phyloP scores from a whole-genome alignment of 805 yeast genomes.

The Metschnikowia gelsemii region DNA sequence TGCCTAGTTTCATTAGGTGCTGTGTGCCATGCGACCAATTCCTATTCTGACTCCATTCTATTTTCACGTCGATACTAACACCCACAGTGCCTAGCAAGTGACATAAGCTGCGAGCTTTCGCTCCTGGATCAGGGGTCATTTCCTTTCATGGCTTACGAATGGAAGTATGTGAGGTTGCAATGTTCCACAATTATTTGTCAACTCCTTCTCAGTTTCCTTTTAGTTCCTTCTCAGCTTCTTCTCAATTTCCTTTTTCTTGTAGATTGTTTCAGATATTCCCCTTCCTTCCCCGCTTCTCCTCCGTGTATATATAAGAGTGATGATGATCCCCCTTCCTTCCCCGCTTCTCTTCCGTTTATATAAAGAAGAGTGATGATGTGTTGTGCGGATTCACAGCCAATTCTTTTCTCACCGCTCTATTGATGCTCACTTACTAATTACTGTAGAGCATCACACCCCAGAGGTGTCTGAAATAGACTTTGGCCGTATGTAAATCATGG shows the following conservation, averaged over 20 bases:
- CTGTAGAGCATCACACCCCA: too few species aligned
- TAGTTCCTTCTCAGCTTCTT: too few species aligned
- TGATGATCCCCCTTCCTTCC: background rate
- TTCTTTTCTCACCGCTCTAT: too few species aligned
- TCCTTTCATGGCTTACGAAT: too few species aligned
- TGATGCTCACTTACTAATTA: too few species aligned
- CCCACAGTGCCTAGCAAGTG: background rate
- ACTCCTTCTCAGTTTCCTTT: too few species aligned
- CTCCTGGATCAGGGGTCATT: background rate
- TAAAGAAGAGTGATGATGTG: background rate
- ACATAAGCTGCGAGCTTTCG: background rate
- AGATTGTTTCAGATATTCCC: background rate
- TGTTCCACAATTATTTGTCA: too few species aligned
- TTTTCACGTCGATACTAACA: conserved; percentile 12
- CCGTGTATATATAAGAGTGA: background rate
- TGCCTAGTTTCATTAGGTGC: conserved; percentile 46
- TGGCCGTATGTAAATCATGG: too few species aligned
- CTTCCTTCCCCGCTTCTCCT: background rate
- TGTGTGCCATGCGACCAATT: conserved; percentile 43
- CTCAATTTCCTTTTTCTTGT: background rate
- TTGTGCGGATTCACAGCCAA: too few species aligned
- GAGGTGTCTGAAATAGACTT: too few species aligned
- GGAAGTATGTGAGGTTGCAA: too few species aligned
- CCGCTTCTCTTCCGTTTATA: background rate
- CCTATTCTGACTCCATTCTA: conserved; percentile 21